phyloP scores from a whole-genome alignment of 192 early-diverging fungal species.

The Glomus cerebriforme region DNA sequence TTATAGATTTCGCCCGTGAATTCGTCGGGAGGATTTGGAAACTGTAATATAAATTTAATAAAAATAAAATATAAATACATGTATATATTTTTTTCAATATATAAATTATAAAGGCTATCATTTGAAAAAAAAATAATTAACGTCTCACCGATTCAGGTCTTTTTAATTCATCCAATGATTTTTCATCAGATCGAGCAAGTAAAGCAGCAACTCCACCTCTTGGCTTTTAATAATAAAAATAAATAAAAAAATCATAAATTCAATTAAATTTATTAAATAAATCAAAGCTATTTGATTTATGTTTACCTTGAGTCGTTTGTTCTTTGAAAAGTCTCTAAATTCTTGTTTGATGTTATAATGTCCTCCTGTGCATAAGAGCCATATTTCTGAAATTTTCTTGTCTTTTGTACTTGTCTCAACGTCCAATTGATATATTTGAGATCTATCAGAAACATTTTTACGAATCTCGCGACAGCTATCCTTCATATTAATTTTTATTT shows the following conservation, averaged over 20 bases:
- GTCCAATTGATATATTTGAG: background rate
- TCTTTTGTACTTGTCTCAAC: background rate
- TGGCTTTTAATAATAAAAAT: background rate
- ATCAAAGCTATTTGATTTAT: background rate
- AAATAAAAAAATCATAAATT: background rate
- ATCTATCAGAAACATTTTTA: background rate
- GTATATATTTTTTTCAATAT: background rate
- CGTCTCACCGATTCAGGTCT: background rate
- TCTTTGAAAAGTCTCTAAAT: background rate
- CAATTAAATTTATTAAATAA: background rate
- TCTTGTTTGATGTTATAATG: background rate
- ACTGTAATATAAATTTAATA: background rate
- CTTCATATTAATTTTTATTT: background rate
- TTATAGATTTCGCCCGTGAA: constrained; percentile 33
- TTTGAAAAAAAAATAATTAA: no score
- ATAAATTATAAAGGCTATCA: no score
- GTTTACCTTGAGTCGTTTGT: background rate
- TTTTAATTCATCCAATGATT: background rate
- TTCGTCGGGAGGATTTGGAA: background rate
- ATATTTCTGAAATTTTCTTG: background rate
- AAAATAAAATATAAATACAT: background rate
- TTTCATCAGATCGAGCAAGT: background rate
- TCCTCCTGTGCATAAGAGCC: background rate
- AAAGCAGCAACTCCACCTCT: constrained; percentile 7
- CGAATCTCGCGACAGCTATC: background rate